Base-by-base conservation (phyloP, 73 alveolate genomes). In the Paramecium sexaurelia region DNA sequence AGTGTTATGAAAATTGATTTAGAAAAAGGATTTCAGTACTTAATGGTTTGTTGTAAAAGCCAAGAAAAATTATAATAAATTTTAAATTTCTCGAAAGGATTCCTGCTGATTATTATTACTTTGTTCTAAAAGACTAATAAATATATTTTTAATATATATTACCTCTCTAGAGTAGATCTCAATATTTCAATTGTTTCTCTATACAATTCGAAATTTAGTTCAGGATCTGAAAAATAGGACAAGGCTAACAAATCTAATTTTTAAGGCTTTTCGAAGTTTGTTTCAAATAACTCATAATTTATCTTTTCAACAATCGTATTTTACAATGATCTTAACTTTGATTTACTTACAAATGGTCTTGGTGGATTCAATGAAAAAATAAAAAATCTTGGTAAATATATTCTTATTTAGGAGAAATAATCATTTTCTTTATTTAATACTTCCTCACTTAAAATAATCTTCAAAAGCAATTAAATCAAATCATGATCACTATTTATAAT, bases 161-260 rank as follows among this genome's bases (percentile, higher is more conserved):
- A 78, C 90, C 90, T 78, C 17, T 78, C 90, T 13, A 78, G 36
- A 20, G 8, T 29, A 24, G 68, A 41, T 17, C 27, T 10, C 0
- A 78, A n/a, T 29, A 40, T 78, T 7, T 40, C 90, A 5, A 61
- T 22, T 0, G 36, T 24, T 19, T 41, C 40, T 45, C 41, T 43
- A 13, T 9, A 78, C 7, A 24, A 9, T 3, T 8, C 10, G 13
- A 22, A 11, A 43, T 39, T 37, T 39, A 20, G 8, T 9, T 3
- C 7, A n/a, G 73, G 75, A 15, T 43, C 71, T 1, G 90, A 39
- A 15, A 41, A 78, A 55, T 41, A 78, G 8, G 75, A 17, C 13
- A 78, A 43, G 8, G 75, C 90, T 5, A 78, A 17, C n/a, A 78
- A 22, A 43, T 78, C 90, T 45, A 78, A 43, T 26, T 39, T 39